Evolutionary conservation across 73 alveolate genomes (phyloP).

Genomic region (Urostyla sp.): DNA sequence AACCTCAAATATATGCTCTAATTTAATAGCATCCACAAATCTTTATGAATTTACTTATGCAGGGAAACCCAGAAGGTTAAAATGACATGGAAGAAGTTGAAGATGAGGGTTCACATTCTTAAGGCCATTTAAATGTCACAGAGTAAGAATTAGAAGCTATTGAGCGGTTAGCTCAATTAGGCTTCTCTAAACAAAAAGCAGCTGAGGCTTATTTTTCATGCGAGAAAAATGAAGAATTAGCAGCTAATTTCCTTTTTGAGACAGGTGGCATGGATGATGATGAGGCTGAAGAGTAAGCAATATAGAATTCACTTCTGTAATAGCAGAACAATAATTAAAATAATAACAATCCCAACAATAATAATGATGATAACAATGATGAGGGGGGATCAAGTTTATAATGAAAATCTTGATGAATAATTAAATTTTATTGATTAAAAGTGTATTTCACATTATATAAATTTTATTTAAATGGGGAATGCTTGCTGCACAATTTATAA

Average conservation of each 20-base stretch:
- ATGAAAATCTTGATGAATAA: too few relatives aligned
- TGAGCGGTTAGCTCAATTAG: background rate
- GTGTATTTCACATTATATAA: too few relatives aligned
- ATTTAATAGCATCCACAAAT: background rate
- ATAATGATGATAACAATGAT: too few relatives aligned
- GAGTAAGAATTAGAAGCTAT: background rate
- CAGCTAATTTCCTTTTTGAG: background rate
- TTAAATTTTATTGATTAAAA: too few relatives aligned
- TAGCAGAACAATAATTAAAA: too few relatives aligned
- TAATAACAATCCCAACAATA: too few relatives aligned
- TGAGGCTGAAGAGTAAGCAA: too few relatives aligned
- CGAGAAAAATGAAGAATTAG: background rate
- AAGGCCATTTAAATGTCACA: background rate
- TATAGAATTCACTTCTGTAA: too few relatives aligned
- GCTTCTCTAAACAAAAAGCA: background rate
- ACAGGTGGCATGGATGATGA: too few relatives aligned
- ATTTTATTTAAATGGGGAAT: too few relatives aligned
- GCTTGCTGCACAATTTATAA: too few relatives aligned
- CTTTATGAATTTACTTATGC: background rate
- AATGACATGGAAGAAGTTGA: background rate
- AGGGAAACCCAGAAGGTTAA: background rate
- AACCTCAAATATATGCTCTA: background rate
- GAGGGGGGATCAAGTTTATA: too few relatives aligned
- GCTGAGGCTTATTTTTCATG: background rate
- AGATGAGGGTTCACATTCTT: background rate